Base-by-base conservation (phyloP, 2,329 filamentous ascomycete genomes). In the Cadophora luteo-olivacea region DNA sequence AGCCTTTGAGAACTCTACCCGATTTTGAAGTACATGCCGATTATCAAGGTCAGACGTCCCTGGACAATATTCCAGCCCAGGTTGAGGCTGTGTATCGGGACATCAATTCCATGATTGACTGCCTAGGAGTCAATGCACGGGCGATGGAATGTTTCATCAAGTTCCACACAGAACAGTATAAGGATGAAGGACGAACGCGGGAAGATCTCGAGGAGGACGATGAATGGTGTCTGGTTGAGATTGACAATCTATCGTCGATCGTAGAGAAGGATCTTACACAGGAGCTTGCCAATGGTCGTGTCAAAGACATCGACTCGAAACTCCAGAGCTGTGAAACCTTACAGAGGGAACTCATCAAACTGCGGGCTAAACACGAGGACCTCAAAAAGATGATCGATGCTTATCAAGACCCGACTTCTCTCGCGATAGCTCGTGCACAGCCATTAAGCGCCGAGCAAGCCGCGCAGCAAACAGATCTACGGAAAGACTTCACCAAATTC, bases 91-190 rank as follows among this genome's bases (percentile, higher is more conserved):
- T 91, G 0, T 96, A 92, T 78, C 87, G 91, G 55, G 92, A 95
- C 75, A 92, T 95, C 77, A 95, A 96, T 79, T 92, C 92, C 14
- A 99, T 98, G 96, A 90, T 99, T 54, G 93, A 97, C 75, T 95
- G 92, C 0, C 82, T 98, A 51, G 95, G 95, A 11, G 86, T 97
- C 61, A 98, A 98, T 77, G 89, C 92, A 6, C 87, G 95, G 48
- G 83, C 84, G 60, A 64, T 81, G 36, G 74, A 76, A 60, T 83
- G 83, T 12, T 91, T 90, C 72, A 84, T 94, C 54, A 84, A 87
- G 66, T 92, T 91, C 8, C 92, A 97, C 73, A 84, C 83, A 12
- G 82, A 88, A 61, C 80, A 83, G 52, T 79, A 82, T 61, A 83
- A 85, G 63, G 82, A 87, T 45, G 80, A 81, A 11, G 85, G 84